Base-by-base conservation (phyloP, 352 stramenopile species). In the Globisporangium paddicum region DNA sequence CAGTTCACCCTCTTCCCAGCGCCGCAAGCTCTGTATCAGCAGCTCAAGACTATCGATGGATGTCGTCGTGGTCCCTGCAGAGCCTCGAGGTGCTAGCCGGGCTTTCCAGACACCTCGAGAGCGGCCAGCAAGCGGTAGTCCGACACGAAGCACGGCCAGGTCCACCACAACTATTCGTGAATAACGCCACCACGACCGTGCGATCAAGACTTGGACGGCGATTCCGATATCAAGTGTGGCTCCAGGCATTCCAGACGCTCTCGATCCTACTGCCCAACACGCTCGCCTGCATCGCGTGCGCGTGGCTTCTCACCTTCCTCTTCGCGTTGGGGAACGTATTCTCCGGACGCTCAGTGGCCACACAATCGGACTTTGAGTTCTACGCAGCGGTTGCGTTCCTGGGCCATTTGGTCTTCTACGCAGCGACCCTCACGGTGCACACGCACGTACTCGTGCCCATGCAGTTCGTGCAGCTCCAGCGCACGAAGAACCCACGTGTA, bases 341-440 rank as follows among this genome's bases (percentile, higher is more conserved):
- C 25, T 46, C 64, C 3, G 44, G 63, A 18, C 55, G 45, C 13
- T 61, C 63, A 3, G 62, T 55, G 2, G 51, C 45, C 18, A 45
- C 77, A 2, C 68, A 79, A 26, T 67, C 71, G 6, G 46, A 63
- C 4, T 38, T 32, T 2, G 63, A 67, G 46, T 75, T 79, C 21
- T 42, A 63, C 5, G 61, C 66, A 26, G 64, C 64, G 2, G 64
- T 48, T 35, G 41, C 65, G 16, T 13, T 69, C 7, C 65, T 58
- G 50, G 59, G 52, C 23, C 58, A 60, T 1, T 25, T 21, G 2
- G 18, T 28, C 18, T 51, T 51, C 28, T 63, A 51, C 28, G 19
- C 13, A 13, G 47, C 64, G 5, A 51, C 66, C 14, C 26, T 63
- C 5, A 1, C 25, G 10, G 30, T 28, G 3, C n/a, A 63, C 23